Evolutionary conservation across 768 basidiomycete species (phyloP).

Genomic region (Pisolithus marmoratus): DNA sequence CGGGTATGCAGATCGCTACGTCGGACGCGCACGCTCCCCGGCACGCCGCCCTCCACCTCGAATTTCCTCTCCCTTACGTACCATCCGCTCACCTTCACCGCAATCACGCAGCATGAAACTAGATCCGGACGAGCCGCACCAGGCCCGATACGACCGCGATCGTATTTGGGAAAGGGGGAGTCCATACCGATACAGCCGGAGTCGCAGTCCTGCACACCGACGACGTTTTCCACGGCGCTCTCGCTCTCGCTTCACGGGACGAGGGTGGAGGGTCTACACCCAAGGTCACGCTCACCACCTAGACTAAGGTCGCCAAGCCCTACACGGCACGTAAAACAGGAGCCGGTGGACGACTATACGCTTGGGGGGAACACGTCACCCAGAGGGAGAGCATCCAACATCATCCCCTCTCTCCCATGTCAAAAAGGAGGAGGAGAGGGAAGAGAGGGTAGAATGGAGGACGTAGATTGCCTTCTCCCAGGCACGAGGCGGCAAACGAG

Average conservation of each 20-base stretch:
- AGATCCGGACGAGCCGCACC: background rate
- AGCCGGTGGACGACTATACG: background rate
- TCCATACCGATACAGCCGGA: background rate
- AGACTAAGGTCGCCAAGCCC: background rate
- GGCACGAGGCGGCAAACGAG: conserved; percentile 5
- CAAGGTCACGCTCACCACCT: too few relatives aligned
- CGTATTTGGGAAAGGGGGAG: background rate
- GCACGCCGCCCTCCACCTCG: background rate
- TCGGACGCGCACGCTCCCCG: background rate
- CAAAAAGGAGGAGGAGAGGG: background rate
- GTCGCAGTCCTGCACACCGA: background rate
- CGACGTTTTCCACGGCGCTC: background rate
- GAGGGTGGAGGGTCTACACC: too few relatives aligned
- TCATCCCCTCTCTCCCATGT: background rate
- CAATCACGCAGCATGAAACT: background rate
- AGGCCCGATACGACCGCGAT: background rate
- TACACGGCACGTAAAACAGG: background rate
- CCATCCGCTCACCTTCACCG: background rate
- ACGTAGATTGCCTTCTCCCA: background rate
- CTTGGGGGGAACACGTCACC: background rate
- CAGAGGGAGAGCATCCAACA: background rate
- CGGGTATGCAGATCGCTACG: background rate
- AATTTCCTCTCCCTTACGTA: background rate
- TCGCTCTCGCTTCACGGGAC: background rate
- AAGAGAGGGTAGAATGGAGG: background rate